Evolutionary conservation across 176 grass and related monocot species (phyloP).

Genomic region (Oryza rufipogon): DNA sequence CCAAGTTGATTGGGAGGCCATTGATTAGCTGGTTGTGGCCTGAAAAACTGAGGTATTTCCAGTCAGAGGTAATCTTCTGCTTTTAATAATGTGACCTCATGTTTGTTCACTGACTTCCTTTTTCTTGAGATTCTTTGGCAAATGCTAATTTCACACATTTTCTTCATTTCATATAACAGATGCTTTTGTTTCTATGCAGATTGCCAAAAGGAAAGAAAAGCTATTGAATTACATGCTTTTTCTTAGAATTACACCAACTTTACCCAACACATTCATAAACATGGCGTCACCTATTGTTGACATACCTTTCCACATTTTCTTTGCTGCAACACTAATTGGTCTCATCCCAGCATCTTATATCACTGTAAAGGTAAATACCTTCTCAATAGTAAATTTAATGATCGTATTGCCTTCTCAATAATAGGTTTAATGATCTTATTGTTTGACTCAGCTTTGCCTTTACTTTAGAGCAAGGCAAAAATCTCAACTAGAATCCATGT

Average conservation of each 20-base stretch:
- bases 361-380: constrained; percentile 79
- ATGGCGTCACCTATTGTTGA: constrained; percentile 98
- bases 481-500: background rate
- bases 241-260: constrained; percentile 94
- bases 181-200: constrained; percentile 58
- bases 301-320: constrained; percentile 98
- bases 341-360: constrained; percentile 96
- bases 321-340: constrained; percentile 87
- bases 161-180: constrained; percentile 32
- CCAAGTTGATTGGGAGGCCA: constrained; percentile 93
- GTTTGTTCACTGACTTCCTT: constrained; percentile 5
- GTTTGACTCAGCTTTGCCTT: constrained; percentile 28
- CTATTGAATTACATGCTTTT: constrained; percentile 99
- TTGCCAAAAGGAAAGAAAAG: constrained; percentile 88
- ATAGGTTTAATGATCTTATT: background rate
- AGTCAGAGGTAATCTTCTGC: constrained; percentile 76
- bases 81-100: background rate
- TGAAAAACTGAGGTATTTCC: constrained; percentile 90
- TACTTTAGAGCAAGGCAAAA: constrained; percentile 17
- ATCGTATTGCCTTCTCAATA: constrained; percentile 17
- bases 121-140: constrained; percentile 36
- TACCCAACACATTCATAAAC: constrained; percentile 99
- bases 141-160: background rate
- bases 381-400: background rate
- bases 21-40: constrained; percentile 91